phyloP scores from a whole-genome alignment of 2,329 filamentous ascomycete genomes.

The Camptophora hylomeconis region DNA sequence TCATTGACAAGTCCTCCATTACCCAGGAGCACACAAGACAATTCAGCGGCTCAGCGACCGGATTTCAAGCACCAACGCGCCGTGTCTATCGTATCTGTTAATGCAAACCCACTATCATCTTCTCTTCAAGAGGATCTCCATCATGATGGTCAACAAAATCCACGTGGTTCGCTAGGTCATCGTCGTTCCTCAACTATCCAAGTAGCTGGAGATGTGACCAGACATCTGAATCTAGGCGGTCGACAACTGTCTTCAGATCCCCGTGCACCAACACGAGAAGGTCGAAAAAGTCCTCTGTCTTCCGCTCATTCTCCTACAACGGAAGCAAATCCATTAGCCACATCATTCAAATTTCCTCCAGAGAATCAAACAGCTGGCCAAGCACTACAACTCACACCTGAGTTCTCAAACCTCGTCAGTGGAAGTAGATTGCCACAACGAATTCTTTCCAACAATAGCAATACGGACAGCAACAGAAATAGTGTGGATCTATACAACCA shows the following conservation, averaged over 20 bases:
- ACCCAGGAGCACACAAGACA: constrained; percentile 14
- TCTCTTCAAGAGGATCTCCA: background rate
- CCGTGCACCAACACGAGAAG: constrained; percentile 5
- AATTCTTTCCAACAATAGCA: constrained; percentile 64
- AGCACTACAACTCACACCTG: too few species aligned
- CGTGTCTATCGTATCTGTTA: constrained; percentile 70
- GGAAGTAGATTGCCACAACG: too few species aligned
- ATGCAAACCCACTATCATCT: constrained; percentile 19
- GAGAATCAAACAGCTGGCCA: too few species aligned
- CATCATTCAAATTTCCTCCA: constrained; percentile 46
- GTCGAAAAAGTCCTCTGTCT: constrained; percentile 12
- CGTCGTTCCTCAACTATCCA: constrained; percentile 14
- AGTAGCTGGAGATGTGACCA: constrained; percentile 7
- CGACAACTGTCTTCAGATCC: constrained; percentile 5
- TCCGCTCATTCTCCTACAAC: constrained; percentile 17
- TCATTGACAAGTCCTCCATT: constrained; percentile 27
- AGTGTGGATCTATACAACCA: constrained; percentile 91
- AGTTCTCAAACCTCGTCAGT: too few species aligned
- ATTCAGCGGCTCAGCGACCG: constrained; percentile 17
- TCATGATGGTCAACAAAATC: background rate
- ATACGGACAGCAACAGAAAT: constrained; percentile 68
- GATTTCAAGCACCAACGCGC: constrained; percentile 59
- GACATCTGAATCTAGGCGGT: background rate
- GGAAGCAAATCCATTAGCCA: constrained; percentile 28
- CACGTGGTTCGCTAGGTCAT: constrained; percentile 9